Evolutionary conservation across 1,284 basidiomycete genomes (phyloP), one percentile per base, ranked within the genome.

Genomic region (Phellopilus nigrolimitatus): DNA sequence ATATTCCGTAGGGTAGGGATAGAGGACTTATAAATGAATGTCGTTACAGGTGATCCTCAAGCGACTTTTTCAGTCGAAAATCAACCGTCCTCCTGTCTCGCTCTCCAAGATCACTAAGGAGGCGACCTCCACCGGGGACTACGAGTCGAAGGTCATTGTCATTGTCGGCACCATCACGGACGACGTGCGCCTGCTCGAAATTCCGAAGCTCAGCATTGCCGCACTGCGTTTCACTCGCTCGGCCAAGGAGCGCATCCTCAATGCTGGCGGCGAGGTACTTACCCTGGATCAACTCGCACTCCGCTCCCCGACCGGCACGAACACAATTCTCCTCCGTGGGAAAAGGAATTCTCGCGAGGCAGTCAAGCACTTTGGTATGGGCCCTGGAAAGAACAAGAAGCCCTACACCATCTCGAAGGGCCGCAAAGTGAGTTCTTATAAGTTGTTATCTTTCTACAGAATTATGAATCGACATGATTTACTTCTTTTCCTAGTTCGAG

Each of bases 281-380:
- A 99, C 97, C 59, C 82, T 99, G 62, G 95, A 99, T 72, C 95
- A 98, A 74, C 90, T 99, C 60, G 95, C 95, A 51, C 72, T 93
- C 60, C 85, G 95, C 58, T 83, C 93, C 55, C 95, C 95, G 34
- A 97, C 91, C 51, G 95, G 97, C 60, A 79, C 90, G 60, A 97
- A 97, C 84, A 98, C 95, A 48, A 79, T 99, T 59, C 75, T 99
- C 61, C 74, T 97, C 62, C 79, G 94, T 58, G 97, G 95, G 61
- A 88, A 89, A 75, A 89, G 89, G 82, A 97, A 86, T 71, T 80
- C 88, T 55, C 84, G 97, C 59, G 95, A 98, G 73, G 89, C 95
- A 44, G 84, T 91, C 74, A 92, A 89, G 74, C 95, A 98, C 84
- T 98, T 97, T 70, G 95, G 93, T 66, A 89, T 91, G 85, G 89